Evolutionary conservation across 2,329 filamentous ascomycete species (phyloP).

Genomic region (Elsinoe arachidis): DNA sequence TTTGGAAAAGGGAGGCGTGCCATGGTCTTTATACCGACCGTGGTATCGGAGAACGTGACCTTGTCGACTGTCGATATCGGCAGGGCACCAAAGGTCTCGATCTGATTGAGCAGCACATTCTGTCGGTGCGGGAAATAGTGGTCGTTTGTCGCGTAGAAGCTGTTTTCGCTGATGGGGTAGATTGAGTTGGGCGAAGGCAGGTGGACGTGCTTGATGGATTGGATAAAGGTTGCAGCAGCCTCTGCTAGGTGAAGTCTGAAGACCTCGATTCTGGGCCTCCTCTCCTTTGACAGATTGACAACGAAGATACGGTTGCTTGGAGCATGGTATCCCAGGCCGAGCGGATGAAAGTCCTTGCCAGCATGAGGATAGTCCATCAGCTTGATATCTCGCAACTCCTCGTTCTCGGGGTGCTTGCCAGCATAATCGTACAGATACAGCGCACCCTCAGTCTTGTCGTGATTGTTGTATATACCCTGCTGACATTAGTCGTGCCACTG

Average conservation of each 20-base stretch:
- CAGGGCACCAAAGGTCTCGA: constrained; percentile 33
- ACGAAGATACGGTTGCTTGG: constrained; percentile 31
- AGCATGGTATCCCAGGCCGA: constrained; percentile 33
- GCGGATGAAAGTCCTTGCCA: constrained; percentile 32
- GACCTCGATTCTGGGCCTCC: constrained; percentile 27
- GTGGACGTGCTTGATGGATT: constrained; percentile 25
- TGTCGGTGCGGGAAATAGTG: constrained; percentile 29
- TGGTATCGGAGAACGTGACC: constrained; percentile 17
- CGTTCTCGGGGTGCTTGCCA: constrained; percentile 17
- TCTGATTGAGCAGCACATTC: constrained; percentile 23
- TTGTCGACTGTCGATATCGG: constrained; percentile 32
- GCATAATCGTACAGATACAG: constrained; percentile 35
- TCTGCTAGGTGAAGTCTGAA: constrained; percentile 26
- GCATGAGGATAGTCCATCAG: constrained; percentile 22
- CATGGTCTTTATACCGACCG: constrained; percentile 18
- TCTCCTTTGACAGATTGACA: constrained; percentile 31
- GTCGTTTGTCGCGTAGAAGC: constrained; percentile 36
- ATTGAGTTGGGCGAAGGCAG: constrained; percentile 34
- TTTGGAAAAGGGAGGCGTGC: constrained; percentile 35
- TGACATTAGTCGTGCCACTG: constrained; percentile 22
- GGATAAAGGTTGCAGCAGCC: constrained; percentile 23
- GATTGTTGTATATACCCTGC: constrained; percentile 16
- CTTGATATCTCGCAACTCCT: constrained; percentile 22
- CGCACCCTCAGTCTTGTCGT: constrained; percentile 20
- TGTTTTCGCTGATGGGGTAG: constrained; percentile 25